Evolutionary conservation across 2,329 filamentous ascomycete species (phyloP).

Genomic region (Aspergillus unguis): DNA sequence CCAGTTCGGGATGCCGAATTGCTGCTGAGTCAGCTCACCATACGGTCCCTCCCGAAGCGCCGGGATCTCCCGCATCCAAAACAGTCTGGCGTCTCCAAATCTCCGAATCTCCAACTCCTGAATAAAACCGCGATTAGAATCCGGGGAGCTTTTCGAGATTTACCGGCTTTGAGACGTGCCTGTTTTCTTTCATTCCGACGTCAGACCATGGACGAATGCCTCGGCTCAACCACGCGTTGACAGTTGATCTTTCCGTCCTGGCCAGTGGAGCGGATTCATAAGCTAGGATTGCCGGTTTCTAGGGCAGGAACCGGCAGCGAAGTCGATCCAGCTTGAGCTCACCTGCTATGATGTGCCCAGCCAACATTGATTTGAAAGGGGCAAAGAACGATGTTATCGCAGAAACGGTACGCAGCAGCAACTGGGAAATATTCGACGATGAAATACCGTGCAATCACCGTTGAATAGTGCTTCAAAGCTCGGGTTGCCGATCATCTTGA

Average conservation of each 20-base stretch:
- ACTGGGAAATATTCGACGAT: no score
- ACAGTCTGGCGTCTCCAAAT: background rate
- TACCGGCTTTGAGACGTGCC: background rate
- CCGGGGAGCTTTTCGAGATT: conserved; percentile 9
- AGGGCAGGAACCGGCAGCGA: no score
- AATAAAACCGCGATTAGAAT: conserved; percentile 5
- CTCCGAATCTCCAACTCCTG: background rate
- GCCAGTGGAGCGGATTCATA: background rate
- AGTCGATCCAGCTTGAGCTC: no score
- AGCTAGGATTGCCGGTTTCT: no score
- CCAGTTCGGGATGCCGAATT: background rate
- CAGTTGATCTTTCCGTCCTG: background rate
- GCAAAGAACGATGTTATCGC: no score
- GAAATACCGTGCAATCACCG: no score
- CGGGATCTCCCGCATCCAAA: conserved; percentile 14
- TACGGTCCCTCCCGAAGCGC: conserved; percentile 12
- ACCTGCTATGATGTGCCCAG: no score
- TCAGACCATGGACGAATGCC: background rate
- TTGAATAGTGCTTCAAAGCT: no score
- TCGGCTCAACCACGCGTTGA: background rate
- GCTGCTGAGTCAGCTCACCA: conserved; percentile 6
- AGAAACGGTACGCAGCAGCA: no score
- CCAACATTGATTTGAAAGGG: no score
- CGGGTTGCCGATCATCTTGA: no score
- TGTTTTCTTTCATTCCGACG: conserved; percentile 4